Base-by-base conservation (phyloP, 148 eudicot genomes). In the Rhododendron kiyosumense region DNA sequence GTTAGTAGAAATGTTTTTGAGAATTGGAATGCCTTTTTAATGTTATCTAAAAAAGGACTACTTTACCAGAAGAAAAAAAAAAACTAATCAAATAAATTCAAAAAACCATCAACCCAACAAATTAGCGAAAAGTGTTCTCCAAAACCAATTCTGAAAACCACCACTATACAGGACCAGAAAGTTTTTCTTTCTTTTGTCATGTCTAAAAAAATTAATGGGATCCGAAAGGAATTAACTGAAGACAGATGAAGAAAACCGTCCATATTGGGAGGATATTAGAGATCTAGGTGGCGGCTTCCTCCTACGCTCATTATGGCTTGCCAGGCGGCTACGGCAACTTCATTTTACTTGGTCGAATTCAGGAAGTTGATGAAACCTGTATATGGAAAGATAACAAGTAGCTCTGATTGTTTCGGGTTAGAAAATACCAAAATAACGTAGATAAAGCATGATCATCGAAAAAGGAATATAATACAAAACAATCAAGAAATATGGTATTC, bases 321-420 rank as follows among this genome's bases (percentile, higher is more conserved):
- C 99, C 61, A 96, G 94, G 77, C 98, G 94, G 81, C 96, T 91
- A 83, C 99, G 94, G 81, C 99, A 96, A 82, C 99, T 96, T 85
- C 99, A 87, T 86, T 96, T 96, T 79, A 93, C 99, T 86, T 92
- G 90, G 89, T 96, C 99, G 88, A 96, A 96, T 90, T 96, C 99
- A 57, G 93, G 87, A 85, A 96, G 93, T 82, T 88, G 93, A 87
- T 96, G 99, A 86, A 96, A 96, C 90, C 98, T 96, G 90, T 65
- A 88, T 45, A 59, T 61, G 79, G 43, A 24, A 81, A 54, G 75
- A 49, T 48, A 82, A 77, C 63, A 82, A 81, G 15, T 36, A 69
- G 6, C 63, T 34, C 7, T 67, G 4, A 38, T 83, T 59, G 7
- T 65, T 67, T n/a, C 1, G 8, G 75, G 36, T 12, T 14, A 24